These are phyloP conservation scores for Chaetoscypha palmicola DNA, from an alignment of 2,329 filamentous ascomycete species.

Conservation along the genomic window DNA sequence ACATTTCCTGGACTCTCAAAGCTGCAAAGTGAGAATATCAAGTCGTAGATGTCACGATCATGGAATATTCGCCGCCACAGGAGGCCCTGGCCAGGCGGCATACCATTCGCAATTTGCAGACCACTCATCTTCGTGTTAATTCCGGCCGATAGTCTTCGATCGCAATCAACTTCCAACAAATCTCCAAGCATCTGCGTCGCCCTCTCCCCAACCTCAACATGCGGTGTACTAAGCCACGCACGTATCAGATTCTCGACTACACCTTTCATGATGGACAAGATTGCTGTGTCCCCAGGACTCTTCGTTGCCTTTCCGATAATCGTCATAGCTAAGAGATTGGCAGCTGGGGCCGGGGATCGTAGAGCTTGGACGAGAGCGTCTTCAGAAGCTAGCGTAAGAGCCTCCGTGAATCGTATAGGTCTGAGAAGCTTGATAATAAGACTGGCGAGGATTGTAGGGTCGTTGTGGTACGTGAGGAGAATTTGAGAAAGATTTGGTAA, in stretches of 20 bases:
- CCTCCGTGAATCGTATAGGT: slow-evolving; percentile 45
- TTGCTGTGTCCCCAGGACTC: slow-evolving; percentile 41
- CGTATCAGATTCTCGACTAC: slow-evolving; percentile 43
- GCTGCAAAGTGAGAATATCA: slow-evolving; percentile 38
- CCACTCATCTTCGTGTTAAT: slow-evolving; percentile 30
- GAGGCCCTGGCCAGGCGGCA: slow-evolving; percentile 41
- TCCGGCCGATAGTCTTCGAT: slow-evolving; percentile 25
- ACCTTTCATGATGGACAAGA: slow-evolving; percentile 43
- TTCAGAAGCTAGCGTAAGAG: slow-evolving; percentile 45
- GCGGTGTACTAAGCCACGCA: slow-evolving; percentile 46
- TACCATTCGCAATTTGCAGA: slow-evolving; percentile 34
- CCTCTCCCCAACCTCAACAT: slow-evolving; percentile 50
- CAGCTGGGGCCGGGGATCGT: slow-evolving; percentile 45
- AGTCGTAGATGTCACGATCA: slow-evolving; percentile 37
- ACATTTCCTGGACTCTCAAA: slow-evolving; percentile 17
- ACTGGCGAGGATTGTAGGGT: slow-evolving; percentile 45
- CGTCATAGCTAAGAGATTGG: slow-evolving; percentile 50
- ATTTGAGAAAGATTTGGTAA: slow-evolving; percentile 48
- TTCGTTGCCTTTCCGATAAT: slow-evolving; percentile 49
- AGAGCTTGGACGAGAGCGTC: slow-evolving; percentile 46
- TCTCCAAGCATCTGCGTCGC: slow-evolving; percentile 45
- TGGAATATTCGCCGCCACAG: slow-evolving; percentile 49
- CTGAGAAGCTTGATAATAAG: slow-evolving; percentile 50
- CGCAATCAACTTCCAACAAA: slow-evolving; percentile 49
- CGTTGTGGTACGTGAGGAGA: slow-evolving; percentile 43